A percentile compares a stretch with the other conserved stretches of the same genome.
Conservation (phyloP, 805 yeast species). For the Lachancea fermentati region DNA sequence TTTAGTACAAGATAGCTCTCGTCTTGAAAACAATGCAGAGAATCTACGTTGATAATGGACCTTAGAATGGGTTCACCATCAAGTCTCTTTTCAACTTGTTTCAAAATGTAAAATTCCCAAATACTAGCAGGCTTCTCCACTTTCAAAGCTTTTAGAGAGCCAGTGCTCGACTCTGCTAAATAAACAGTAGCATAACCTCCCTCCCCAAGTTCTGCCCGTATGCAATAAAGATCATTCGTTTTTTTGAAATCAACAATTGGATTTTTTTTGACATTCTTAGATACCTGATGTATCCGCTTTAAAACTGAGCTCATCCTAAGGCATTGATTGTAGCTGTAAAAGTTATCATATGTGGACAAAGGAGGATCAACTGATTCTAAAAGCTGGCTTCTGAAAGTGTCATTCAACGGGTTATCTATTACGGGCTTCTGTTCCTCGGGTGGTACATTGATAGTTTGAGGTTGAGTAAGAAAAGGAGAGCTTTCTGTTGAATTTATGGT, state of each 20-base stretch:
- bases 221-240: conserved; percentile 33
- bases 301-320: conserved; percentile 34
- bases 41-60: conserved; percentile 46
- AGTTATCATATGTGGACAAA: conserved; percentile 29
- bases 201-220: conserved; percentile 52
- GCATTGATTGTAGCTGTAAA: conserved; percentile 27
- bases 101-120: conserved; percentile 80
- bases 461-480: conserved; percentile 31
- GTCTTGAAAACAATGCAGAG: conserved; percentile 53
- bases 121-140: conserved; percentile 60
- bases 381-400: conserved; percentile 34
- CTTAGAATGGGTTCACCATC: conserved; percentile 21
- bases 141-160: conserved; percentile 60
- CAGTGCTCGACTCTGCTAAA: conserved; percentile 56
- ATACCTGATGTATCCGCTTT: conserved; percentile 36
- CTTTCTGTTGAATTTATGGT: conserved; percentile 15
- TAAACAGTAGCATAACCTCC: conserved; percentile 82
- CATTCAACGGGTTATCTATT: conserved; percentile 43
- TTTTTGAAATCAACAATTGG: conserved; percentile 32
- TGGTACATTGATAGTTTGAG: conserved; percentile 8
- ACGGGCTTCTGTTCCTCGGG: conserved; percentile 1
- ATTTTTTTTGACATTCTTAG: conserved; percentile 33
- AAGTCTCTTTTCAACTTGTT: conserved; percentile 45
- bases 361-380: conserved; percentile 37
- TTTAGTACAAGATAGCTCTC: conserved; percentile 65